Evolutionary conservation across 1,139 yeast genomes (phyloP), one percentile per base, ranked within the genome.

Genomic region (Suhomyces kunorum): DNA sequence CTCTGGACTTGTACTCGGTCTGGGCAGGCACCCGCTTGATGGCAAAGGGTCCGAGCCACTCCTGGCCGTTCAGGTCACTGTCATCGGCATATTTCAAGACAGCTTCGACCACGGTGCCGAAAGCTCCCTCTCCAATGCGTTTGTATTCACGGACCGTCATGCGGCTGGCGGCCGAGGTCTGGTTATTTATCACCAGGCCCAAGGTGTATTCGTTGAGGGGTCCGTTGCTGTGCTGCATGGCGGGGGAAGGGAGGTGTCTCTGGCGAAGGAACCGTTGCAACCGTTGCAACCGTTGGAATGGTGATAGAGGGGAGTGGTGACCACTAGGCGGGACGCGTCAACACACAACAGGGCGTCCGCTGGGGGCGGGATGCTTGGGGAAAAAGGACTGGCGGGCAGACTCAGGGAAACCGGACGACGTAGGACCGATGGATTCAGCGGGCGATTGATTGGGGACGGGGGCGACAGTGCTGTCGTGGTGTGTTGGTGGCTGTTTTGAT

Each of bases 1-100:
- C 95, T 60, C 95, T 71, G 39, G 86, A 78, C 61, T 85, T 85
- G 61, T 84, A 85, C 59, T 85, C 94, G 0, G 92, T 85, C 55
- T 85, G 92, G 2, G 92, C 92, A 16, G 90, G 90, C 1, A 84
- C 92, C 52, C 87, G 74, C 54, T 85, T 85, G 44, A 85, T 84
- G 19, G 92, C 94, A 65, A 78, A 85, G 0, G 94, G 94, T 0
- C 94, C 94, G 29, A 80, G 64, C 86, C 87, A 81, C 20, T 66
- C 64, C 6, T 33, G 49, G 38, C 19, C 42, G 27, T 59, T 62
- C 39, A 63, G 64, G 16, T 29, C 33, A 27, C 38, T 44, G 17
- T 51, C 37, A 9, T 42, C 45, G 20, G 61, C 49, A 38, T 63
- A 57, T 46, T 63, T 66, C 44, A 80, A 66, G 45, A 78, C 77